Percentiles rank a stretch among this genome's conserved stretches.
Conservation (phyloP, 306 rosid species). For the Parietaria judaica region DNA sequence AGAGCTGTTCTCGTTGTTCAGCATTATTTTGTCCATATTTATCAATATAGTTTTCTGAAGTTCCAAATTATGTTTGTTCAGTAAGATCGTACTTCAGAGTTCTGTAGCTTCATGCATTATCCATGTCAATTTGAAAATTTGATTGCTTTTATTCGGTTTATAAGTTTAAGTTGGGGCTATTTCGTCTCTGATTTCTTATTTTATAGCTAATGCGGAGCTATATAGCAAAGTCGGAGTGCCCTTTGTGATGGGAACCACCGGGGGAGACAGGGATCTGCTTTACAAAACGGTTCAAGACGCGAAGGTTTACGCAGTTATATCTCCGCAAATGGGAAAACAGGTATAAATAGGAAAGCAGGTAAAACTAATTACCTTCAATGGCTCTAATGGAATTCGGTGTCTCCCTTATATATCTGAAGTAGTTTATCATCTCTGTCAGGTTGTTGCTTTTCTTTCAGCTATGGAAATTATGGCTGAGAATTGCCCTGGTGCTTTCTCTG, state of each 20-base stretch:
- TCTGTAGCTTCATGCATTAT: background rate
- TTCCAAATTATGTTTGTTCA: background rate
- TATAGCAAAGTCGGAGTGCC: conserved; percentile 81
- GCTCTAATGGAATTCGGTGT: background rate
- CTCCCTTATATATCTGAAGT: conserved; percentile 23
- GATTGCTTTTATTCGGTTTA: background rate
- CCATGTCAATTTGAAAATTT: background rate
- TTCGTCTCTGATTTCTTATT: conserved; percentile 1
- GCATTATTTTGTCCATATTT: too few relatives aligned
- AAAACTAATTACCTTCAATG: conserved; percentile 10
- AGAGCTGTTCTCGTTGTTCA: background rate
- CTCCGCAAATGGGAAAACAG: conserved; percentile 99
- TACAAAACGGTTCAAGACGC: conserved; percentile 66
- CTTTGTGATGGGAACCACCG: conserved; percentile 95
- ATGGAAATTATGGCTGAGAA: conserved; percentile 96
- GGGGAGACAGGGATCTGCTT: conserved; percentile 70
- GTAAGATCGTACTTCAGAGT: background rate
- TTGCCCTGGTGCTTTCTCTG: conserved; percentile 92
- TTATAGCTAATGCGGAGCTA: conserved; percentile 72
- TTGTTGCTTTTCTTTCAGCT: conserved; percentile 94
- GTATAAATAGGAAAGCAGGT: conserved; percentile 42
- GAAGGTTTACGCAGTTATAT: conserved; percentile 69
- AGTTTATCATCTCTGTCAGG: conserved; percentile 35
- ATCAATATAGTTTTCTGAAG: background rate
- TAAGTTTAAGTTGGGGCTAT: background rate